These are phyloP conservation scores for Hamamelis virginiana DNA, from an alignment of 164 flowering plant genomes.

Conservation along the genomic window DNA sequence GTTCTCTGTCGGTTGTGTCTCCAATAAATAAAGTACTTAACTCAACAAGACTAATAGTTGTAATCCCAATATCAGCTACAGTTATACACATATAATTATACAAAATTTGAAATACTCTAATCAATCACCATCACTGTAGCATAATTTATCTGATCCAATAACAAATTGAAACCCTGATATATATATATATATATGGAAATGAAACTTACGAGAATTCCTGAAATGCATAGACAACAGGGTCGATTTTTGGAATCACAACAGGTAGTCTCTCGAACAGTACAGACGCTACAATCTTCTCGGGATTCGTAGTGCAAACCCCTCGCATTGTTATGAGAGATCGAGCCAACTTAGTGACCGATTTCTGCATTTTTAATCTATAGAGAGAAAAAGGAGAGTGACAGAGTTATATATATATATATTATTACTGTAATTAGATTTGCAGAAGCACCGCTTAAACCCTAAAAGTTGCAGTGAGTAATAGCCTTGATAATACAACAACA, in stretches of 20 bases:
- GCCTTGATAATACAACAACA: too few species aligned
- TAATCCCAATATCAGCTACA: too few species aligned
- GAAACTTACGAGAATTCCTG: slow-evolving; percentile 83
- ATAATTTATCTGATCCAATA: too few species aligned
- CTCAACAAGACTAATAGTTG: too few species aligned
- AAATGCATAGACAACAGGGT: slow-evolving; percentile 88
- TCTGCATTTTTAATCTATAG: slow-evolving; percentile 37
- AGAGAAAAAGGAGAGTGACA: not conserved
- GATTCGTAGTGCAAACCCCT: slow-evolving; percentile 44
- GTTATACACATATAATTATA: too few species aligned
- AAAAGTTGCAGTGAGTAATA: too few species aligned
- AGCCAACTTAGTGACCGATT: slow-evolving; percentile 25
- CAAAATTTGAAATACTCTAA: too few species aligned
- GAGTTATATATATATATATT: too few species aligned
- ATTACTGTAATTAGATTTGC: not conserved
- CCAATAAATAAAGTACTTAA: too few species aligned
- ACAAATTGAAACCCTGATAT: too few species aligned
- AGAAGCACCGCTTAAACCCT: slow-evolving; percentile 15
- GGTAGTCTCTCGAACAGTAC: slow-evolving; percentile 93
- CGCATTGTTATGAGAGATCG: slow-evolving; percentile 29
- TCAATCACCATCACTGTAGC: too few species aligned
- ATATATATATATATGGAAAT: not conserved
- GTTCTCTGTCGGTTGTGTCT: too few species aligned
- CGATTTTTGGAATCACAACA: slow-evolving; percentile 86
- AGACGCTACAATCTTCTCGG: slow-evolving; percentile 77